A percentile compares a stretch with the other conserved stretches of the same genome.
Evolutionary conservation across 306 rosid species (phyloP).

Genomic region (Gillenia trifoliata): DNA sequence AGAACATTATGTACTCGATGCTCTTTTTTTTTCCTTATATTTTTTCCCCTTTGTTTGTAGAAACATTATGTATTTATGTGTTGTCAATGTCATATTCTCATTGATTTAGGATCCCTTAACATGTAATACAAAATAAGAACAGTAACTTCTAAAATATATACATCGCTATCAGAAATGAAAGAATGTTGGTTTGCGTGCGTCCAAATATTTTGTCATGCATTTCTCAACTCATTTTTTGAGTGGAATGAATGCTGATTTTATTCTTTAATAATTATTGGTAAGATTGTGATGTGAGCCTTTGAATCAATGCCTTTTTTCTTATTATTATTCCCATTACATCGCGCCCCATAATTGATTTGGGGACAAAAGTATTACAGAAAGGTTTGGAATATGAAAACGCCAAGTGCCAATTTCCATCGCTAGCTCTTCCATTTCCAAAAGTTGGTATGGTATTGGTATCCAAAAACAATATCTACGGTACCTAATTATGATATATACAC

Average conservation of each 20-base stretch:
- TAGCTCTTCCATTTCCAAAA: background rate
- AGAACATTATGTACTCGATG: no score
- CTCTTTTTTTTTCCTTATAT: no score
- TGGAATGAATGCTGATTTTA: conserved; percentile 16
- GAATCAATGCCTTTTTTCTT: conserved; percentile 26
- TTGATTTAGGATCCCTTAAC: no score
- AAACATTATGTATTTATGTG: no score
- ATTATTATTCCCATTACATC: conserved; percentile 23
- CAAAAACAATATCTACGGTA: no score
- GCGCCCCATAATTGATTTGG: conserved; percentile 5
- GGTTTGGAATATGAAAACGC: background rate
- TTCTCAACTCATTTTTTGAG: conserved; percentile 2
- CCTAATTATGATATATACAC: no score
- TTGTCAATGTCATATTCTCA: no score
- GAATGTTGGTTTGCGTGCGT: conserved; percentile 12
- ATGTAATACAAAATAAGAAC: background rate
- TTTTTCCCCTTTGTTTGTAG: no score
- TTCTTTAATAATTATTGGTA: conserved; percentile 33
- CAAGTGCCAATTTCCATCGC: background rate
- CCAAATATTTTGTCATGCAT: conserved; percentile 4
- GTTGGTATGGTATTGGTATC: background rate
- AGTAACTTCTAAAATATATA: background rate
- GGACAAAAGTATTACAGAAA: background rate
- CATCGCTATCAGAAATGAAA: background rate
- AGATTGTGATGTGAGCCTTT: conserved; percentile 28